A percentile compares a stretch with the other conserved stretches of the same genome.
Conservation (phyloP, 768 basidiomycete species). For the Cantharellus anzutake region DNA sequence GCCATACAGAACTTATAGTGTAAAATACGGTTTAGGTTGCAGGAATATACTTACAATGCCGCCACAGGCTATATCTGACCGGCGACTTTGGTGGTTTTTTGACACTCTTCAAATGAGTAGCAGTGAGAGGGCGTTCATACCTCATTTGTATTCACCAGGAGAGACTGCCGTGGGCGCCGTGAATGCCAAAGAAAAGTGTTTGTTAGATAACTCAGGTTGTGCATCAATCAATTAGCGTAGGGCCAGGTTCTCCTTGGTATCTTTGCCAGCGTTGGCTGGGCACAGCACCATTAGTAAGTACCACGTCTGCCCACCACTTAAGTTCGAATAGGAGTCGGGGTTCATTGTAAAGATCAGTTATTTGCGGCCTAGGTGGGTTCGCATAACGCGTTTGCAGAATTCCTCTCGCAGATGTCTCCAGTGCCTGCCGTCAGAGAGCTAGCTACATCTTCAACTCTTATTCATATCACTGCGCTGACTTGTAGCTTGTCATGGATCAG, state of each 20-base stretch:
- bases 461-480: no score
- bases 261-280: conserved; percentile 57
- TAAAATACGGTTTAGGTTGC: conserved; percentile 10
- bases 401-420: no score
- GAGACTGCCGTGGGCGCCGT: conserved; percentile 77
- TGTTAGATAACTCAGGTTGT: conserved; percentile 16
- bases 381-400: no score
- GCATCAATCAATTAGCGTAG: conserved; percentile 76
- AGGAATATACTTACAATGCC: conserved; percentile 90
- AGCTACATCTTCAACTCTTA: no score
- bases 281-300: conserved; percentile 74
- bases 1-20: no score
- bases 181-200: conserved; percentile 30
- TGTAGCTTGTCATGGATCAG: no score
- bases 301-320: conserved; percentile 75
- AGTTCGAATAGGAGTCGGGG: conserved; percentile 14
- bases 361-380: no score
- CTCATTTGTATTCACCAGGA: conserved; percentile 97
- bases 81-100: conserved; percentile 56
- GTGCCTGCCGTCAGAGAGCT: no score
- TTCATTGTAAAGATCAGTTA: no score
- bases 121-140: conserved; percentile 87
- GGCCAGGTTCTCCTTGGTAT: conserved; percentile 83
- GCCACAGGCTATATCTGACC: conserved; percentile 73
- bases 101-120: conserved; percentile 58